These are phyloP conservation scores for Friedmanniomyces simplex DNA, from an alignment of 495 filamentous ascomycete genomes.

Conservation along the genomic window DNA sequence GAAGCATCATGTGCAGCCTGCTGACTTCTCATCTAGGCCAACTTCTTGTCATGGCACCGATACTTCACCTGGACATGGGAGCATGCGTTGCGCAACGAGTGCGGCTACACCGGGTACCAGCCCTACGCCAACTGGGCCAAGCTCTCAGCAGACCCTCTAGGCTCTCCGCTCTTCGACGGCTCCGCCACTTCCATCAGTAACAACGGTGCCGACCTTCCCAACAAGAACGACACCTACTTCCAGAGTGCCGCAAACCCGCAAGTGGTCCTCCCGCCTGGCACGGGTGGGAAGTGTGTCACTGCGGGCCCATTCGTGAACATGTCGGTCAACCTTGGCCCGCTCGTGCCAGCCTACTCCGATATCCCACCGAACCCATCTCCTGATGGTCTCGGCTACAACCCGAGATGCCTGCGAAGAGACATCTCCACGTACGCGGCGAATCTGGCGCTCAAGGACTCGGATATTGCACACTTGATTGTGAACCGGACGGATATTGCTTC, in stretches of 20 bases:
- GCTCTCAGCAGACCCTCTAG: constrained; percentile 29
- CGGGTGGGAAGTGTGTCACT: constrained; percentile 29
- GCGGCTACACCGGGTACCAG: constrained; percentile 53
- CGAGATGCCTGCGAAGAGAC: constrained; percentile 57
- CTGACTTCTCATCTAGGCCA: too few relatives aligned
- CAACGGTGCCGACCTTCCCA: constrained; percentile 37
- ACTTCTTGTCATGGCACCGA: constrained; percentile 62
- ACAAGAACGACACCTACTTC: constrained; percentile 16
- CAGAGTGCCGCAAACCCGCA: constrained; percentile 13
- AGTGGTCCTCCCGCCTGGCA: constrained; percentile 25
- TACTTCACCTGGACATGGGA: constrained; percentile 57
- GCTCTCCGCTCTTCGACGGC: constrained; percentile 40
- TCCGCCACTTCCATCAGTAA: constrained; percentile 35
- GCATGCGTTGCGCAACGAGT: constrained; percentile 57
- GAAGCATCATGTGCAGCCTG: too few relatives aligned
- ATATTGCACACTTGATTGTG: constrained; percentile 39
- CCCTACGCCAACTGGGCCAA: constrained; percentile 38
- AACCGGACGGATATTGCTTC: constrained; percentile 36
- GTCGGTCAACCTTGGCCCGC: constrained; percentile 29
- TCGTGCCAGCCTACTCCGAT: constrained; percentile 19
- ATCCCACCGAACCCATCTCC: constrained; percentile 14
- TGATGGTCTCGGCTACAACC: constrained; percentile 40
- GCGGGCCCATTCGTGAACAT: constrained; percentile 28
- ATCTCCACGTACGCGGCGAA: constrained; percentile 40
- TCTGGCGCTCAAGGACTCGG: constrained; percentile 42